A percentile compares a stretch with the other conserved stretches of the same genome.
Conservation (phyloP, 208 protist species). For the Kentomonas sorsogonicus region DNA sequence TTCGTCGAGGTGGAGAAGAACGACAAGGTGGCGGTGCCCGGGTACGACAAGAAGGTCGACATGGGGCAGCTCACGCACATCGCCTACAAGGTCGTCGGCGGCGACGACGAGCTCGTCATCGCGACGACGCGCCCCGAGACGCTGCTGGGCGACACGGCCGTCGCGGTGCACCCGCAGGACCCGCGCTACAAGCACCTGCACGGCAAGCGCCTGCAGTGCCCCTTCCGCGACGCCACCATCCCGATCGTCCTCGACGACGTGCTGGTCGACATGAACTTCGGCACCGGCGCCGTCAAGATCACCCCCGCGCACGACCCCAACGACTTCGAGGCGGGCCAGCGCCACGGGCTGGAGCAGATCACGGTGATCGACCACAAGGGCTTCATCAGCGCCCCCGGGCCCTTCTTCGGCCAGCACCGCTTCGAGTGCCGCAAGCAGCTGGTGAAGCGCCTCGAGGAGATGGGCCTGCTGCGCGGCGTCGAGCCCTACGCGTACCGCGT, state of each 20-base stretch:
- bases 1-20: slow-evolving; percentile 84
- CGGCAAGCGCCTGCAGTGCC: slow-evolving; percentile 95
- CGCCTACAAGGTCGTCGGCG: slow-evolving; percentile 91
- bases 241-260: slow-evolving; percentile 96
- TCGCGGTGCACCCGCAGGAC: slow-evolving; percentile 98
- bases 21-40: slow-evolving; percentile 81
- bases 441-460: slow-evolving; percentile 89
- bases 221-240: slow-evolving; percentile 93
- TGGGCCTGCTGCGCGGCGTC: slow-evolving; percentile 87
- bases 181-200: slow-evolving; percentile 94
- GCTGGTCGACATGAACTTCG: slow-evolving; percentile 98
- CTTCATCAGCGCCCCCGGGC: slow-evolving; percentile 86
- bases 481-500: slow-evolving; percentile 94
- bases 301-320: slow-evolving; percentile 99
- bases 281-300: slow-evolving; percentile 97
- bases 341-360: slow-evolving; percentile 95
- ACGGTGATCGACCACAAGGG: slow-evolving; percentile 96
- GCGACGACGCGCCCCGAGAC: slow-evolving; percentile 99
- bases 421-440: slow-evolving; percentile 92
- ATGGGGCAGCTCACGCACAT: slow-evolving; percentile 95
- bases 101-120: slow-evolving; percentile 92
- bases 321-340: slow-evolving; percentile 97
- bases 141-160: slow-evolving; percentile 98
- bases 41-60: slow-evolving; percentile 89
- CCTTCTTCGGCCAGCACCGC: slow-evolving; percentile 94